Percentiles rank a stretch among this genome's conserved stretches.
These are phyloP conservation scores for Citrus inodora DNA, from an alignment of 345 rosid species.

Conservation along the genomic window DNA sequence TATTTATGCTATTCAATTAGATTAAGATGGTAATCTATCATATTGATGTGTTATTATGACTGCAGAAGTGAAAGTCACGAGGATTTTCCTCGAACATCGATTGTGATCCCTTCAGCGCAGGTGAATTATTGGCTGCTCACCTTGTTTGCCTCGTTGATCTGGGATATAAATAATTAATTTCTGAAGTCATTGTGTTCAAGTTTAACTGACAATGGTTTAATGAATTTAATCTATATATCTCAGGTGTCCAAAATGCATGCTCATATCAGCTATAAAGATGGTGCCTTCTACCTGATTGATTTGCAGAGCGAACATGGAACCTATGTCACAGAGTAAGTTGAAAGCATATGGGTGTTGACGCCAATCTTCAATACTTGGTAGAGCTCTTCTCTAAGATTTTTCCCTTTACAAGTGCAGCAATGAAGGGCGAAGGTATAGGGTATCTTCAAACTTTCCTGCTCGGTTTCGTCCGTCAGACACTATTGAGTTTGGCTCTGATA, in stretches of 20 bases:
- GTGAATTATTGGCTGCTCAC: slow-evolving; percentile 24
- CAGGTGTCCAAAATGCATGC: slow-evolving; percentile 85
- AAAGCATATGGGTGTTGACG: not conserved
- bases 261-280: slow-evolving; percentile 64
- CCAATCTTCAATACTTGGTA: not conserved
- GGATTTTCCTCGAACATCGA: slow-evolving; percentile 48
- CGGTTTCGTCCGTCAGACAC: slow-evolving; percentile 54
- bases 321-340: slow-evolving; percentile 67
- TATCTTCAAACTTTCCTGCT: slow-evolving; percentile 52
- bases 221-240: not conserved
- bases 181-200: not conserved
- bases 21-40: not conserved
- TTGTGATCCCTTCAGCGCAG: slow-evolving; percentile 59
- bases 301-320: slow-evolving; percentile 72
- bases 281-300: slow-evolving; percentile 69
- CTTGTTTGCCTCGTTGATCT: not conserved
- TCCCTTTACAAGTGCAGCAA: slow-evolving; percentile 38
- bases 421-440: slow-evolving; percentile 50
- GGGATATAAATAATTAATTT: not conserved
- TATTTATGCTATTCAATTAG: not conserved
- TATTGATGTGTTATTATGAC: not conserved
- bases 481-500: slow-evolving; percentile 70
- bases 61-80: slow-evolving; percentile 56
- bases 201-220: not conserved
- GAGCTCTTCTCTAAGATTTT: slow-evolving; percentile 5